Base-by-base conservation (phyloP, 176 grass and related monocot genomes). In the Cenchrus americanus region DNA sequence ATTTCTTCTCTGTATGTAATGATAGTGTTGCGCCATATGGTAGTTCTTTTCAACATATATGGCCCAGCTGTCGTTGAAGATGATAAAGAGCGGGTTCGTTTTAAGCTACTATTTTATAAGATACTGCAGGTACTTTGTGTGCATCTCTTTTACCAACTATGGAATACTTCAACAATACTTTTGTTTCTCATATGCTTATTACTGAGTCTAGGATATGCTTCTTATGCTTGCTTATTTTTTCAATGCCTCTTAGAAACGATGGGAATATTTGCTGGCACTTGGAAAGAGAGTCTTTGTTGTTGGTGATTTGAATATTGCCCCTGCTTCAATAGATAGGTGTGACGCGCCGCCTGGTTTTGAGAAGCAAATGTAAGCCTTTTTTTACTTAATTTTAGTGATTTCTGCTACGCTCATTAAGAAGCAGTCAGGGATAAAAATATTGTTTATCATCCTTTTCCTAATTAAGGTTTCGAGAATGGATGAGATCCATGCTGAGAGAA, bases 301-400 rank as follows among this genome's bases (percentile, higher is more conserved):
- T 85, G 96, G 96, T 44, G 96, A 99, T 92, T 85, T 99, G 30
- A 99, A 99, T 86, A 99, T 96, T 86, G 93, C 96, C 86, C 96
- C 96, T 87, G 50, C 82, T 94, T 85, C 96, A 83, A 84, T 99
- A 83, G 93, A 96, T 84, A 90, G 89, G 69, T 94, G 93, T 81
- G 96, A 96, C 49, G 93, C 91, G 8, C 74, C 85, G 71, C 85
- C 87, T 89, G 89, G 81, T 78, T 99, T 99, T 7, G 91, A 96
- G 89, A 99, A 96, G 53, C 91, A 99, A 77, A 90, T 87, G 93
- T 96, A 91, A 96, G 96, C 70, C 34, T 42, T 69, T 51, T 81
- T 18, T 26, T 37, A 32, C 4, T 48, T 14, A 47, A 43, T 90
- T 42, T 11, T 75, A 26, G 24, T 57, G 24, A 8, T 11, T 57